Evolutionary conservation across 371 early-diverging fungal genomes (phyloP).

Genomic region (Lichtheimia ramosa): DNA sequence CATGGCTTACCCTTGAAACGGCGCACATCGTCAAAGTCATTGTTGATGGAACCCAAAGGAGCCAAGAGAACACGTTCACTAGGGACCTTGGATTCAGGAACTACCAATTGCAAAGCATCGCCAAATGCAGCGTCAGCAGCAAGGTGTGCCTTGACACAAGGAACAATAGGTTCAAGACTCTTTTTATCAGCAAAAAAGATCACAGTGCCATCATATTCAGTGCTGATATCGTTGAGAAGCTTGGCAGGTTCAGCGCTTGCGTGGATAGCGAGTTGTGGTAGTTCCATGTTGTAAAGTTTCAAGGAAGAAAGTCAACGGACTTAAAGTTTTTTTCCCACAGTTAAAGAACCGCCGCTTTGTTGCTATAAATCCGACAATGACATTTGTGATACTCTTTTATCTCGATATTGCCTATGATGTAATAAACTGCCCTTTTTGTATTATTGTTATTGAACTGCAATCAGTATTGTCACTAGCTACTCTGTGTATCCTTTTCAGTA

Average conservation of each 20-base stretch:
- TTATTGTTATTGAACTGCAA: too few species aligned
- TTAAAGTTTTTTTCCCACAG: too few species aligned
- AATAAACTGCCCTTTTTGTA: too few species aligned
- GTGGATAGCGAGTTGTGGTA: constrained; percentile 3
- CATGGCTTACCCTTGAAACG: constrained; percentile 64
- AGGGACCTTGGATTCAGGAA: constrained; percentile 39
- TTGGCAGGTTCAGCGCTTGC: not conserved
- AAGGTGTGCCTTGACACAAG: constrained; percentile 22
- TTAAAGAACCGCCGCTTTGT: too few species aligned
- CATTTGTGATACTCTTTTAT: too few species aligned
- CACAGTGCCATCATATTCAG: constrained; percentile 36
- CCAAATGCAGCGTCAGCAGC: constrained; percentile 45
- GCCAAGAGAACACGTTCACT: constrained; percentile 68
- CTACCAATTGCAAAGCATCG: constrained; percentile 33
- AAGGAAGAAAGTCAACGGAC: not conserved
- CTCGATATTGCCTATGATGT: too few species aligned
- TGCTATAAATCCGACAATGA: too few species aligned
- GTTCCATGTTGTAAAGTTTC: constrained; percentile 6
- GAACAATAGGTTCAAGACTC: constrained; percentile 20
- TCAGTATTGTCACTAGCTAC: too few species aligned
- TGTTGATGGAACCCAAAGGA: constrained; percentile 69
- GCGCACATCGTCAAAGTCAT: constrained; percentile 85
- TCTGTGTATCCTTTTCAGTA: too few species aligned
- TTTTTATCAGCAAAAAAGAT: constrained; percentile 41
- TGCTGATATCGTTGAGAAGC: not conserved